These are phyloP conservation scores for Chrysosporium keratinophilum DNA, from an alignment of 2,329 filamentous ascomycete species.

Conservation along the genomic window DNA sequence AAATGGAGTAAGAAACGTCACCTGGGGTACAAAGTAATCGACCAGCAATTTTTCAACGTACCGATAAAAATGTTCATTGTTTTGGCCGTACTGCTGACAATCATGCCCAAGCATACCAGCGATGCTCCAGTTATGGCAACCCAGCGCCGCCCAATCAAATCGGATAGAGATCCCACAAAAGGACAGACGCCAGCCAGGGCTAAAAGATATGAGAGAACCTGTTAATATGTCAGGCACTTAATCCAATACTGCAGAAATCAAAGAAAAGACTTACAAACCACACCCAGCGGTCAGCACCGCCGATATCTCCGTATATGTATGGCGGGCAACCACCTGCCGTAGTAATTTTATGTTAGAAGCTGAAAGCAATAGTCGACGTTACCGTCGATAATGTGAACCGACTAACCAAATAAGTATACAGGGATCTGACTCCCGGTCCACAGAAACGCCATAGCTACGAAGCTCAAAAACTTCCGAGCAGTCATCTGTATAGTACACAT, in stretches of 20 bases:
- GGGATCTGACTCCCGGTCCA: constrained; percentile 54
- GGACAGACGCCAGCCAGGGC: constrained; percentile 48
- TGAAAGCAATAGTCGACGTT: background rate
- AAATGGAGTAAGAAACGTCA: background rate
- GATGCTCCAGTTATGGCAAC: constrained; percentile 47
- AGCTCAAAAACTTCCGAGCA: constrained; percentile 41
- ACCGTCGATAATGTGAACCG: background rate
- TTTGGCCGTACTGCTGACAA: constrained; percentile 48
- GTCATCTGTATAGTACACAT: background rate
- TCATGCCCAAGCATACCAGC: constrained; percentile 49
- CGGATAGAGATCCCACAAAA: constrained; percentile 56
- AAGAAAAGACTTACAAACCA: constrained; percentile 41
- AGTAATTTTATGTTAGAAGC: background rate
- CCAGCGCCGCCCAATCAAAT: constrained; percentile 52
- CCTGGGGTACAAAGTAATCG: too few relatives aligned
- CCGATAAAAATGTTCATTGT: constrained; percentile 54
- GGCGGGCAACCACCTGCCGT: constrained; percentile 38
- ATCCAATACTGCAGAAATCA: background rate
- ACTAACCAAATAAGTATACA: constrained; percentile 42
- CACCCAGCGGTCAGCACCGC: constrained; percentile 50
- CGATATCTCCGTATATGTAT: constrained; percentile 51
- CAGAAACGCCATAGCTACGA: constrained; percentile 50
- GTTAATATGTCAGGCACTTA: background rate
- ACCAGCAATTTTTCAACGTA: constrained; percentile 21
- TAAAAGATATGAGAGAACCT: constrained; percentile 44